Base-by-base conservation (phyloP, 768 basidiomycete genomes). In the Boletus sp. region DNA sequence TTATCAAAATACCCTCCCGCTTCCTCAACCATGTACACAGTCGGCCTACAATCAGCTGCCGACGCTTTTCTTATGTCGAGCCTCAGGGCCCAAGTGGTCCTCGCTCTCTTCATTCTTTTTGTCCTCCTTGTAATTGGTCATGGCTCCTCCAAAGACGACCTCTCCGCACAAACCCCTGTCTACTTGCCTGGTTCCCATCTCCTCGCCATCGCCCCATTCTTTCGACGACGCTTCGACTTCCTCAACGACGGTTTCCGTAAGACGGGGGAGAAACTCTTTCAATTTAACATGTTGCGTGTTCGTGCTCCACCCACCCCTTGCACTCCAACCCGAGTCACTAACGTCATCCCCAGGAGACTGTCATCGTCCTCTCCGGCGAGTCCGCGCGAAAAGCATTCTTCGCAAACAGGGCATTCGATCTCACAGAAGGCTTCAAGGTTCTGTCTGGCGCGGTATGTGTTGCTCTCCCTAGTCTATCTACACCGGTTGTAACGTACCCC, bases 361-460 rank as follows among this genome's bases (percentile, higher is more conserved):
- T 91, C 60, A 77, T 91, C 49, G 87, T 85, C 33, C 79, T 90
- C 38, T 90, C 88, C 38, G 89, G 88, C 49, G 85, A 88, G 64
- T 77, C 75, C 33, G 88, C 82, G 15, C 76, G 88, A 52, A 79
- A 80, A 51, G 77, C 82, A 4, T 90, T 90, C 71, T 87, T 90
- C 63, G 77, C 78, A 3, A 81, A 85, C 52, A 83, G 82, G 70
- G 80, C 80, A 21, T 80, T 91, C 57, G 87, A 90, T 69, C 79
- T 91, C 47, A 84, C 83, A 39, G 87, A 88, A 74, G 88, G 87
- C 6, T 90, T 88, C 76, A 87, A 83, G 63, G 80, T 88, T 63
- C 78, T 91, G 56, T 87, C 86, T 47, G 88, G 88, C 47, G 87
- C 85, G 51, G 88, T 90, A 67, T 59, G 85, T 81, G 19, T 33